Evolutionary conservation across 495 filamentous ascomycete genomes (phyloP).

Genomic region (Tuber brumale): DNA sequence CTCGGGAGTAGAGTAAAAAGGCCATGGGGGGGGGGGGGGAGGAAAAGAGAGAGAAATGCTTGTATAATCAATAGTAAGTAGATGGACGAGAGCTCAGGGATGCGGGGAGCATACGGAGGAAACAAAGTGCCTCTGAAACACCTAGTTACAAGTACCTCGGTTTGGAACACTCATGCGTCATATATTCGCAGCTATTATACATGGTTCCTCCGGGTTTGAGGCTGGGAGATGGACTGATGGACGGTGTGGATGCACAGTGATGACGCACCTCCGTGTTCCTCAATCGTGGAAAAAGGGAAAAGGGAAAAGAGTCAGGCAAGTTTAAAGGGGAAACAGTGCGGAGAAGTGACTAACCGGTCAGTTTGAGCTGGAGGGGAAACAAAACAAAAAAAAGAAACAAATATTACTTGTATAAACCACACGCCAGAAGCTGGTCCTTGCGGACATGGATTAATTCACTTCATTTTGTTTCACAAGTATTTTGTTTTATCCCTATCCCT

Average conservation of each 20-base stretch:
- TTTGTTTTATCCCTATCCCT: neutral
- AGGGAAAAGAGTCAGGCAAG: neutral
- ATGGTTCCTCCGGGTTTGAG: neutral
- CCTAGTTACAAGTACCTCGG: neutral
- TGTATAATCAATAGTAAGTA: neutral
- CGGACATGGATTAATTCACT: conserved; percentile 7
- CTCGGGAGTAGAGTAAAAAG: neutral
- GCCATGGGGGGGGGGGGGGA: neutral
- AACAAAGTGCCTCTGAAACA: neutral
- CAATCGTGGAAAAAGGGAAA: neutral
- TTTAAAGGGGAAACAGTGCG: neutral
- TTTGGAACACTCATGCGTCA: neutral
- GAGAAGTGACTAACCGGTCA: neutral
- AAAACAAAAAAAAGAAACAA: conserved; percentile 7
- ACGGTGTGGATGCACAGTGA: neutral
- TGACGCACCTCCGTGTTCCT: neutral
- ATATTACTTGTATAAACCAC: neutral
- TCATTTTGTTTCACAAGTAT: neutral
- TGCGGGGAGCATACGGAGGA: neutral
- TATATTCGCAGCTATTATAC: neutral
- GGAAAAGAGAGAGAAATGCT: neutral
- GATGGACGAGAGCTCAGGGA: neutral
- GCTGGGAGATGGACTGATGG: neutral
- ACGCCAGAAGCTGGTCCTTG: conserved; percentile 31
- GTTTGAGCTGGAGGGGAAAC: neutral